These are phyloP conservation scores for Colletotrichum sp. DNA, from an alignment of 2,329 filamentous ascomycete species.

Conservation along the genomic window DNA sequence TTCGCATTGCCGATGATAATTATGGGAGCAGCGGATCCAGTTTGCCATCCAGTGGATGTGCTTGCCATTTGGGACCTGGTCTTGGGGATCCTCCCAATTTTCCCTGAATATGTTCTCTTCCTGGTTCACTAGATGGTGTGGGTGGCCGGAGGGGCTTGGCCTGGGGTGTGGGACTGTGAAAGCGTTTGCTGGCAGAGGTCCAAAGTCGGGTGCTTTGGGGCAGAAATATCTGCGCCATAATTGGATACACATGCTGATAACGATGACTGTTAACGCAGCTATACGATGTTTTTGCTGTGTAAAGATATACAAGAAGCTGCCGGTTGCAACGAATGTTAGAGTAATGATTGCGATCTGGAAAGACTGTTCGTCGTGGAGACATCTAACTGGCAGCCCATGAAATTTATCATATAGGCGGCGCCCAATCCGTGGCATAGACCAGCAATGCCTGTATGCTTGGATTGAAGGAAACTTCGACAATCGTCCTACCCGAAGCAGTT, in stretches of 20 bases:
- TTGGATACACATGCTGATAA: background rate
- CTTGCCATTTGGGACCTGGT: background rate
- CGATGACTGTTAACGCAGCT: background rate
- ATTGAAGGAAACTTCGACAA: background rate
- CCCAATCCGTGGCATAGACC: background rate
- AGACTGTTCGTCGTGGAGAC: background rate
- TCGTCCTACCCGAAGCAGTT: background rate
- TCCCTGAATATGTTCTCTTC: background rate
- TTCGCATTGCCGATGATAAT: background rate
- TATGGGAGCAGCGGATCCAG: slow-evolving; percentile 2
- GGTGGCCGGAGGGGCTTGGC: background rate
- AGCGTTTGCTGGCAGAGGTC: background rate
- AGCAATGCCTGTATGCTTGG: background rate
- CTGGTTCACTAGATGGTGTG: background rate
- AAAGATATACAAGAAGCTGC: background rate
- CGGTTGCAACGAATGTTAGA: background rate
- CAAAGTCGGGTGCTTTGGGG: background rate
- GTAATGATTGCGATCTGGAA: background rate
- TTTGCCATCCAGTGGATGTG: slow-evolving; percentile 6
- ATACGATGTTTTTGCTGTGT: background rate
- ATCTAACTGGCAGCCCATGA: background rate
- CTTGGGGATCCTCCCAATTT: background rate
- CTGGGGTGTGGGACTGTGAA: background rate
- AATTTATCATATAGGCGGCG: background rate
- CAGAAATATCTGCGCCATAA: slow-evolving; percentile 12